Evolutionary conservation across 495 filamentous ascomycete genomes (phyloP).

Genomic region (Letharia lupina): DNA sequence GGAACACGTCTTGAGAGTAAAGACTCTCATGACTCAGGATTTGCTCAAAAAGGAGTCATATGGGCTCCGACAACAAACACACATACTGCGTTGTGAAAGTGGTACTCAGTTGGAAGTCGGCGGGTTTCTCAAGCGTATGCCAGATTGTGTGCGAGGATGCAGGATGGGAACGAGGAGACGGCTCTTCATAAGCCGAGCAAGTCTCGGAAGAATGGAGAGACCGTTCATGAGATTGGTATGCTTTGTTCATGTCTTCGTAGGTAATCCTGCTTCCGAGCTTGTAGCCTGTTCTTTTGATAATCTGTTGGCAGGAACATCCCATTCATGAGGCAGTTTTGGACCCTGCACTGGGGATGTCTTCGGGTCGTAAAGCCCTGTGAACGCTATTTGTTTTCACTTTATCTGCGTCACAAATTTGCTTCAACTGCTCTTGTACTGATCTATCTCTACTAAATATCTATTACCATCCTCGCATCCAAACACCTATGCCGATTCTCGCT

Average conservation of each 20-base stretch:
- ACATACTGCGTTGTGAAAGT: background rate
- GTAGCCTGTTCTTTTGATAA: too few relatives aligned
- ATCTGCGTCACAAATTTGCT: background rate
- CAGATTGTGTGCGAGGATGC: background rate
- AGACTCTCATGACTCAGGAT: too few relatives aligned
- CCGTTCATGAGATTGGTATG: background rate
- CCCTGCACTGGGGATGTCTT: background rate
- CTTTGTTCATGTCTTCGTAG: background rate
- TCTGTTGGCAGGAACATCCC: background rate
- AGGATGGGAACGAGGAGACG: background rate
- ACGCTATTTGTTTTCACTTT: background rate
- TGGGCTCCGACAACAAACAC: background rate
- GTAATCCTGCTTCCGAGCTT: background rate
- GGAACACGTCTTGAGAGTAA: too few relatives aligned
- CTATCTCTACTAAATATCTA: background rate
- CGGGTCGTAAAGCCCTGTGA: background rate
- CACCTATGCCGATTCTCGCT: background rate
- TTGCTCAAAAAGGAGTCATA: too few relatives aligned
- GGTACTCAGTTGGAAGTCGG: background rate
- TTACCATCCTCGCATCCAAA: background rate
- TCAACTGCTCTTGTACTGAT: background rate
- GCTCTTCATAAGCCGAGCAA: background rate
- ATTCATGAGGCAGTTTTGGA: background rate
- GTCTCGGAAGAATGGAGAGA: background rate
- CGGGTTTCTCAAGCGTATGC: background rate